Conservation (phyloP, 2,329 filamentous ascomycete species). For the Phialophora tarda region DNA sequence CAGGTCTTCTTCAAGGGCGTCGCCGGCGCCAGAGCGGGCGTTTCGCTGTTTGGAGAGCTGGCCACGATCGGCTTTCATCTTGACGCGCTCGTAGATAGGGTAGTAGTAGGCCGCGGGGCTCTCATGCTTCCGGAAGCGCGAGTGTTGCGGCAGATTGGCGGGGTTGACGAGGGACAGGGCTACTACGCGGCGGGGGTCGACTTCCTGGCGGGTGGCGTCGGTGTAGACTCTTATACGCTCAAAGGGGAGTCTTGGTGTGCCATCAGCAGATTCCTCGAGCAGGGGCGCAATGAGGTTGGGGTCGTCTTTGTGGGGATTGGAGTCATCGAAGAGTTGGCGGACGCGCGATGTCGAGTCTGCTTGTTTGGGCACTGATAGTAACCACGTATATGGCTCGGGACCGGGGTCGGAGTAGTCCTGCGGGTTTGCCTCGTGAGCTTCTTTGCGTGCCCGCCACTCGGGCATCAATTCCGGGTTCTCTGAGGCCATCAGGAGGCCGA, state of each 20-base stretch:
- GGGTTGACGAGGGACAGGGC: constrained; percentile 65
- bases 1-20: constrained; percentile 48
- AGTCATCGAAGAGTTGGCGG: constrained; percentile 61
- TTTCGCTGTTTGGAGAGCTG: constrained; percentile 46
- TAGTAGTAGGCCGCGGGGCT: constrained; percentile 66
- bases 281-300: constrained; percentile 54
- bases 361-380: constrained; percentile 63
- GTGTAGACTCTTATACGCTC: constrained; percentile 66
- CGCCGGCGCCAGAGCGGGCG: constrained; percentile 40
- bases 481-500: constrained; percentile 60
- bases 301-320: constrained; percentile 60
- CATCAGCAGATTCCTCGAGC: constrained; percentile 49
- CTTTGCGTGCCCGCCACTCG: constrained; percentile 55
- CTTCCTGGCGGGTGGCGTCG: constrained; percentile 59
- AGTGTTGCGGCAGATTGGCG: constrained; percentile 38
- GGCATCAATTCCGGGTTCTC: constrained; percentile 56
- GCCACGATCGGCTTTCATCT: constrained; percentile 57
- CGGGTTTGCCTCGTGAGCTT: constrained; percentile 57
- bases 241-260: constrained; percentile 44
- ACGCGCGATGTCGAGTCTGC: constrained; percentile 56
- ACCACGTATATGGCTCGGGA: constrained; percentile 62
- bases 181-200: constrained; percentile 62
- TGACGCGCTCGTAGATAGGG: constrained; percentile 53
- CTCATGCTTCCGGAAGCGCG: constrained; percentile 46
- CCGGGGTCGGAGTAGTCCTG: constrained; percentile 58